phyloP scores from a whole-genome alignment of 1,139 yeast species.

The Arxiozyma bovina region DNA sequence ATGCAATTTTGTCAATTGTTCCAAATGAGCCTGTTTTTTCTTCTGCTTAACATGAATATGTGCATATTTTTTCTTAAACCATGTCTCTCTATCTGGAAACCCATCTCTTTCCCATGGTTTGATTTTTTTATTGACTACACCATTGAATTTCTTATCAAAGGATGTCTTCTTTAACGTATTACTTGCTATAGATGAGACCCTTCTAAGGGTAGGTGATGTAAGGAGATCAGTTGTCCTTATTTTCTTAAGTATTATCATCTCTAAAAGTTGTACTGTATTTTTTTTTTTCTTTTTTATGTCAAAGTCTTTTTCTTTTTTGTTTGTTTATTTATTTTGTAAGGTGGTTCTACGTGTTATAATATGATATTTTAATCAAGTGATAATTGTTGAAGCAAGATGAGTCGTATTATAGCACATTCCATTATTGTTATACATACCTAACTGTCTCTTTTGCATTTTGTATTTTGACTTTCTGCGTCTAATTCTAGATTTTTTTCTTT shows the following conservation, averaged over 20 bases:
- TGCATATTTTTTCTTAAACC: slow-evolving; percentile 48
- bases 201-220: neutral
- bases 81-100: slow-evolving; percentile 42
- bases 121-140: neutral
- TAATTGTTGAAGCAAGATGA: too few species aligned
- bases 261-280: too few species aligned
- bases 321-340: too few species aligned
- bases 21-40: slow-evolving; percentile 15
- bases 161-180: neutral
- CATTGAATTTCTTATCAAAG: slow-evolving; percentile 3
- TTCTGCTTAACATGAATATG: slow-evolving; percentile 48
- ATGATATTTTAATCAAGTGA: too few species aligned
- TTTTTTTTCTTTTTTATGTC: too few species aligned
- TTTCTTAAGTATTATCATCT: neutral
- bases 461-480: neutral
- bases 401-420: too few species aligned
- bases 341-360: neutral
- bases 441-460: neutral
- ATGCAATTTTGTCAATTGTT: slow-evolving; percentile 3
- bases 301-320: neutral
- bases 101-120: slow-evolving; percentile 54
- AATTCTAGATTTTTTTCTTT: neutral
- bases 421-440: too few species aligned
- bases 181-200: neutral
- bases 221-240: neutral